These are phyloP conservation scores for Kewa caespitosa DNA, from an alignment of 179 eudicot genomes.

Conservation along the genomic window DNA sequence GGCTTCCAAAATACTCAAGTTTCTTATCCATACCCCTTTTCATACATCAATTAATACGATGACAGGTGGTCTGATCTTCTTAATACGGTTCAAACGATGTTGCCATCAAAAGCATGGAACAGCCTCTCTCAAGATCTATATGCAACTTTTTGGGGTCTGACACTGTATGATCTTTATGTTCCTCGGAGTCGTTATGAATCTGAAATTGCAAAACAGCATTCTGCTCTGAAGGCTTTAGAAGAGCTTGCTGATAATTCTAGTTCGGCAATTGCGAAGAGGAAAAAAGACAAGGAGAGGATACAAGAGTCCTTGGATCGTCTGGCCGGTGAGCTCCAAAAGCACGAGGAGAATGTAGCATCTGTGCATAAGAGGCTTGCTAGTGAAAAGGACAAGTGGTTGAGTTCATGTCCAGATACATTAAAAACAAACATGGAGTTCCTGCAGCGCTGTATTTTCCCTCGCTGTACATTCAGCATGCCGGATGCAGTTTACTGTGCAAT, in stretches of 20 bases:
- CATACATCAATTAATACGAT: not conserved
- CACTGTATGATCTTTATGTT: slow-evolving; percentile 91
- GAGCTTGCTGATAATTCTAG: slow-evolving; percentile 95
- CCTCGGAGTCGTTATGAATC: slow-evolving; percentile 91
- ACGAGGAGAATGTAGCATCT: slow-evolving; percentile 84
- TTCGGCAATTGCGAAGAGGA: slow-evolving; percentile 93
- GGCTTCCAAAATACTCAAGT: not conserved
- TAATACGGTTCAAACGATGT: slow-evolving; percentile 69
- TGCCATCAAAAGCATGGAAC: slow-evolving; percentile 96
- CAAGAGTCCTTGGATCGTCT: slow-evolving; percentile 94
- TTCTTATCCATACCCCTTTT: not conserved
- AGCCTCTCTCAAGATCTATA: slow-evolving; percentile 97
- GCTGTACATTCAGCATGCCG: slow-evolving; percentile 95
- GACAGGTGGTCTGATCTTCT: slow-evolving; percentile 93
- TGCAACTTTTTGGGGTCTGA: slow-evolving; percentile 97
- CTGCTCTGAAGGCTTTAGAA: slow-evolving; percentile 90
- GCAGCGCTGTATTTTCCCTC: slow-evolving; percentile 97
- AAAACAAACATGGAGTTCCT: slow-evolving; percentile 98
- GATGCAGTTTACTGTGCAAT: slow-evolving; percentile 97
- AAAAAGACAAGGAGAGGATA: slow-evolving; percentile 95
- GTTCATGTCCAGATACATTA: slow-evolving; percentile 94
- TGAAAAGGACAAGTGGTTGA: slow-evolving; percentile 94
- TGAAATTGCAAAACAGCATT: slow-evolving; percentile 87
- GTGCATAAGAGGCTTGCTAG: slow-evolving; percentile 82
- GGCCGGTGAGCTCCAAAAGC: slow-evolving; percentile 77